Evolutionary conservation across 192 early-diverging fungal species (phyloP), one percentile per base, ranked within the genome.

Genomic region (Entomortierella parvispora): DNA sequence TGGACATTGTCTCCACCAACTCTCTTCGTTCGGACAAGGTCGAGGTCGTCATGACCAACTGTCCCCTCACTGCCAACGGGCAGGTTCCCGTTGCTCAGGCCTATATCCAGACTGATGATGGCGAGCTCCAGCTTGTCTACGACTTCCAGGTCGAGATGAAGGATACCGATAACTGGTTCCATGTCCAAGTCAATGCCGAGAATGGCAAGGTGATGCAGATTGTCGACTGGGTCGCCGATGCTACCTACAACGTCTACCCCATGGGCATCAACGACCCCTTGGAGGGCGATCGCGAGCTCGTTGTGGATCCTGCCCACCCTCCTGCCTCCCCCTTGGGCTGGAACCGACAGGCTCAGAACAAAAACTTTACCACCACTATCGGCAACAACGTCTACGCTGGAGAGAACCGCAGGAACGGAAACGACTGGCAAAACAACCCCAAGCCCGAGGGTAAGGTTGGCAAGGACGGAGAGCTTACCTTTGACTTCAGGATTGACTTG

Each of bases 381-480:
- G 96, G 96, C 14, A 98, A 96, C 86, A 98, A 98, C 80, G 96
- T 93, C 47, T 94, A 89, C 79, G 93, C 95, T 20, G 94, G 96
- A 56, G 90, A 89, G 51, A 96, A 96, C 74, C 87, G 89, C 3
- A 77, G 86, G 32, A 94, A 94, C 26, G 87, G 88, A 15, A 81
- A 84, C 46, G 74, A 85, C 15, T 96, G 93, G 94, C 69, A 87
- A 42, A 80, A 82, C 81, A 94, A 95, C 77, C 82, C 90, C 57
- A 91, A 94, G 17, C 96, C 96, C 2, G 82, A 83, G 50, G 93
- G 90, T n/a, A 74, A 52, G 22, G 53, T 74, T 58, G 80, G 61
- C 32, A 53, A 80, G 33, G 62, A 78, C 33, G 79, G 79, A 10
- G 71, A 79, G 32, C 65, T 90, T 0, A 67, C 78, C 37, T 98